Conservation (phyloP, 768 basidiomycete genomes). For the Tulasnella sp. region DNA sequence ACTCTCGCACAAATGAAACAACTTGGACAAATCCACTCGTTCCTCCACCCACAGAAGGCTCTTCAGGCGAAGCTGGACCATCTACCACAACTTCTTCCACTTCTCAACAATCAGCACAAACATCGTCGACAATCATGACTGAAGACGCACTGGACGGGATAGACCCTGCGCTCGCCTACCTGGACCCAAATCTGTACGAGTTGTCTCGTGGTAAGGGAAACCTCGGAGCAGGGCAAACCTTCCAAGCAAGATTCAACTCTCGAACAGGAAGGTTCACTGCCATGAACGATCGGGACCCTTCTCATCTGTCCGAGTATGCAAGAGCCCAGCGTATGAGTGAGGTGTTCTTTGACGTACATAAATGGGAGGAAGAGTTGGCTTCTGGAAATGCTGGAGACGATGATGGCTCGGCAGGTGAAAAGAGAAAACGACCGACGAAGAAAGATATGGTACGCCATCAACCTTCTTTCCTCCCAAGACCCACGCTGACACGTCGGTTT, state of each 20-base stretch:
- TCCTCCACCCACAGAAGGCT: slow-evolving; percentile 19
- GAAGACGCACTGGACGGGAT: slow-evolving; percentile 49
- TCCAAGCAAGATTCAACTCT: slow-evolving; percentile 42
- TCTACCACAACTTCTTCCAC: neutral
- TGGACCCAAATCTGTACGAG: slow-evolving; percentile 53
- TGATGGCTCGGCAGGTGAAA: slow-evolving; percentile 42
- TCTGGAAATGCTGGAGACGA: slow-evolving; percentile 32
- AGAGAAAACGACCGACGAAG: slow-evolving; percentile 66
- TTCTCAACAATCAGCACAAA: neutral
- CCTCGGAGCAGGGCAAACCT: slow-evolving; percentile 26
- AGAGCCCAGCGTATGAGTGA: slow-evolving; percentile 76
- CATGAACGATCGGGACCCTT: slow-evolving; percentile 53
- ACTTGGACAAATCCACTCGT: slow-evolving; percentile 70
- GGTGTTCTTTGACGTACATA: slow-evolving; percentile 74
- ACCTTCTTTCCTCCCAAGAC: neutral
- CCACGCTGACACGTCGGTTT: slow-evolving; percentile 1
- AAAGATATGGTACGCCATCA: slow-evolving; percentile 58
- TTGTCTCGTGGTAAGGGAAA: slow-evolving; percentile 24
- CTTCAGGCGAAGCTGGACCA: slow-evolving; percentile 18
- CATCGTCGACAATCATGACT: neutral
- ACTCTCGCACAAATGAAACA: slow-evolving; percentile 58
- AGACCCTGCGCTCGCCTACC: slow-evolving; percentile 65
- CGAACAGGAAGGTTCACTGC: slow-evolving; percentile 66
- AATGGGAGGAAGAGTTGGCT: slow-evolving; percentile 63
- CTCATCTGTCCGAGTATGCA: slow-evolving; percentile 68